Conservation (phyloP, 805 yeast species). For the Tanozyma kutaoensis region DNA sequence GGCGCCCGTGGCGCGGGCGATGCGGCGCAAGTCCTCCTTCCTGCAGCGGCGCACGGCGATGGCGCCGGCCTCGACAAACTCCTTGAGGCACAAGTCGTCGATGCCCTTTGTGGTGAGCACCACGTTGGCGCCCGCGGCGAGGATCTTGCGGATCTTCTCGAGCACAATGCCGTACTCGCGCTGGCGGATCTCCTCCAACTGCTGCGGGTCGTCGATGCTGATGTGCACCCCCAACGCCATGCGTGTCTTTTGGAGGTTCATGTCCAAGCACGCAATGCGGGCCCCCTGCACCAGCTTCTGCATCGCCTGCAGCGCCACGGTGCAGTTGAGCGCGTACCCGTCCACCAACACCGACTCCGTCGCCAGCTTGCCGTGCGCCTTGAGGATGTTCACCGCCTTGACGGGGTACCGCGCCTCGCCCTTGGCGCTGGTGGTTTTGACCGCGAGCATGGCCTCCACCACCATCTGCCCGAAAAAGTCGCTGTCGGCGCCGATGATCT, state of each 20-base stretch:
- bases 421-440: conserved; percentile 75
- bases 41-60: conserved; percentile 97
- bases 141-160: conserved; percentile 71
- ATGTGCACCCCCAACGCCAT: conserved; percentile 98
- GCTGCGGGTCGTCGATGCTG: conserved; percentile 95
- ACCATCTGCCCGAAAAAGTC: conserved; percentile 84
- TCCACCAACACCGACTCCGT: conserved; percentile 74
- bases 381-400: conserved; percentile 89
- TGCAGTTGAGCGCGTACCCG: conserved; percentile 95
- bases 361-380: conserved; percentile 93
- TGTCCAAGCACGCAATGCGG: conserved; percentile 77
- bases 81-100: conserved; percentile 84
- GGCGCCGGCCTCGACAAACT: conserved; percentile 80
- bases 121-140: conserved; percentile 85
- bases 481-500: conserved; percentile 88
- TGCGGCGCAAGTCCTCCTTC: conserved; percentile 91
- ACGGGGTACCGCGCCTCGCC: conserved; percentile 92
- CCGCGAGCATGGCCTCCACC: conserved; percentile 92
- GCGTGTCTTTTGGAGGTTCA: conserved; percentile 88
- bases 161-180: conserved; percentile 78
- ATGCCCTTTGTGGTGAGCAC: conserved; percentile 90
- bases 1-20: conserved; percentile 97
- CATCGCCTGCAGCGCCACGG: conserved; percentile 97
- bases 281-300: conserved; percentile 55
- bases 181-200: conserved; percentile 81